phyloP scores from a whole-genome alignment of 176 grass and related monocot genomes.

The Oryza coarctata region DNA sequence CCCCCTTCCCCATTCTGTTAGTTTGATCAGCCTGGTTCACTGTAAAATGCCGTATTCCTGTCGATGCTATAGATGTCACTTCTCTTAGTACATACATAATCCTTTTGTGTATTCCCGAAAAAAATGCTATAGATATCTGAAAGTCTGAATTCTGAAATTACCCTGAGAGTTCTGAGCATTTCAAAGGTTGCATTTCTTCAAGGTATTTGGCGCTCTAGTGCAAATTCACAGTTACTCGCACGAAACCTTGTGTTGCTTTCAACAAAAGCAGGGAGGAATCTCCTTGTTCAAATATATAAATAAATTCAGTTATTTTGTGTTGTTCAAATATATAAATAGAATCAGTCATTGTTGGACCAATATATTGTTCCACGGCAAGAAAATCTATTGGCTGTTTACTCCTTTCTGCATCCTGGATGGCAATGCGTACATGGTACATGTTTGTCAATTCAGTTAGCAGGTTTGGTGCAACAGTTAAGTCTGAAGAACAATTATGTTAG shows the following conservation, averaged over 20 bases:
- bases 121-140: neutral
- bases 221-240: neutral
- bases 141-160: neutral
- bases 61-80: neutral
- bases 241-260: too few relatives aligned
- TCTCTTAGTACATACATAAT: too few relatives aligned
- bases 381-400: neutral
- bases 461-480: too few relatives aligned
- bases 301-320: too few relatives aligned
- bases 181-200: neutral
- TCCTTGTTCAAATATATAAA: neutral
- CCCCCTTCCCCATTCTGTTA: neutral
- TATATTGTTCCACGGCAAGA: neutral
- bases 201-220: neutral
- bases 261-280: neutral
- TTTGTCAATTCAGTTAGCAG: too few relatives aligned
- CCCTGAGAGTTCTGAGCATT: neutral
- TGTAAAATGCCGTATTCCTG: neutral
- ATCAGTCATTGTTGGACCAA: too few relatives aligned
- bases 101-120: too few relatives aligned
- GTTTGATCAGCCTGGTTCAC: neutral
- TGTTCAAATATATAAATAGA: neutral
- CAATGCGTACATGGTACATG: neutral
- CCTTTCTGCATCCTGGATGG: neutral
- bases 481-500: neutral